phyloP scores from a whole-genome alignment of 208 protist genomes.

The Lotmaria passim region DNA sequence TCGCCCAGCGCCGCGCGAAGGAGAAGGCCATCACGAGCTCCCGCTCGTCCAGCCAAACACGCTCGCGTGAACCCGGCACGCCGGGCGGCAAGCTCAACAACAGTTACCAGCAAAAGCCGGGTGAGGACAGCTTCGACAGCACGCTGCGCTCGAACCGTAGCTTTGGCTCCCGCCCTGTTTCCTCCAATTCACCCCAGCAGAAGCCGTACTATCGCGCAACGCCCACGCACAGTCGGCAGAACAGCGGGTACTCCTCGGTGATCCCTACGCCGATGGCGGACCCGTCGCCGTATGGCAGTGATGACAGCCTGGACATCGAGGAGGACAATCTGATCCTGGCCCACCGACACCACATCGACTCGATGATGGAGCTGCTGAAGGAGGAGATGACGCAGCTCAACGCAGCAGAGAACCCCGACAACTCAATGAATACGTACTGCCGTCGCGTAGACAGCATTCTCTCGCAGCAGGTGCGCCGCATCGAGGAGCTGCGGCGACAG shows the following conservation, averaged over 20 bases:
- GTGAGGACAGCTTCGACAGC: slow-evolving; percentile 39
- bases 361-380: slow-evolving; percentile 93
- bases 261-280: slow-evolving; percentile 42
- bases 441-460: slow-evolving; percentile 86
- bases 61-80: slow-evolving; percentile 68
- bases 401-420: slow-evolving; percentile 89
- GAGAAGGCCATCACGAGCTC: slow-evolving; percentile 57
- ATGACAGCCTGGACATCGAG: slow-evolving; percentile 87
- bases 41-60: slow-evolving; percentile 61
- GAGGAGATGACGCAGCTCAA: slow-evolving; percentile 94
- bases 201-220: slow-evolving; percentile 50
- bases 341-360: slow-evolving; percentile 93
- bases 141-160: slow-evolving; percentile 43
- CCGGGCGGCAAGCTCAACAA: slow-evolving; percentile 43
- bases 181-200: slow-evolving; percentile 31
- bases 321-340: slow-evolving; percentile 91
- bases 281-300: slow-evolving; percentile 63
- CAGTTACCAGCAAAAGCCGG: slow-evolving; percentile 38
- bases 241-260: slow-evolving; percentile 46
- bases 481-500: slow-evolving; percentile 80
- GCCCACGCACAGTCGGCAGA: slow-evolving; percentile 38
- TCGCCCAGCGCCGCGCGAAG: slow-evolving; percentile 83
- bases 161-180: slow-evolving; percentile 37
- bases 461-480: slow-evolving; percentile 68
- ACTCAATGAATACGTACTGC: slow-evolving; percentile 89